Conservation (phyloP, 352 stramenopile genomes). For the Peronosclerospora sorghi region DNA sequence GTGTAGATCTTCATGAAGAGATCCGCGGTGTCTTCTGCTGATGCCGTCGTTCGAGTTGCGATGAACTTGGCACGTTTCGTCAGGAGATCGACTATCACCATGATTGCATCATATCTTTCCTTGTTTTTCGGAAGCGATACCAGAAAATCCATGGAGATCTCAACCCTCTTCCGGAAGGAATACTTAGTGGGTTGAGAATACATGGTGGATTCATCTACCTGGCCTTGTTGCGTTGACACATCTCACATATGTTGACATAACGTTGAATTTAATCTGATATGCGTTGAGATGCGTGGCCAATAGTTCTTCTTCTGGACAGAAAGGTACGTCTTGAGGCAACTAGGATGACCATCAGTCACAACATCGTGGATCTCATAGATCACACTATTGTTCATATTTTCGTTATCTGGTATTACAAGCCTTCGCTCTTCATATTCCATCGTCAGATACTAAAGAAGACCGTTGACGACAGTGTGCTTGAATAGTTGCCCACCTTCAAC, state of each 20-base stretch:
- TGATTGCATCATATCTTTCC: conserved; percentile 1
- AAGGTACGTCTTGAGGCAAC: conserved; percentile 4
- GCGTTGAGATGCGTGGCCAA: conserved; percentile 5
- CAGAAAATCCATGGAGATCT: conserved; percentile 11
- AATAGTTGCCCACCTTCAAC: no score
- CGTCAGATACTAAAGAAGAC: conserved; percentile 4
- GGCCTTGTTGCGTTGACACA: conserved; percentile 6
- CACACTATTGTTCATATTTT: conserved; percentile 8
- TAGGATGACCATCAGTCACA: not conserved
- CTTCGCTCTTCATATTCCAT: not conserved
- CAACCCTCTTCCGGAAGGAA: conserved; percentile 2
- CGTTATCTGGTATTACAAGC: conserved; percentile 3
- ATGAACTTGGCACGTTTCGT: conserved; percentile 7
- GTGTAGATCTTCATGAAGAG: conserved; percentile 1
- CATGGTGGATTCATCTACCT: conserved; percentile 6
- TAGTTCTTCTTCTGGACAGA: conserved; percentile 1
- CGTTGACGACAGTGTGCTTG: not conserved
- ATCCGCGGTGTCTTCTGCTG: not conserved
- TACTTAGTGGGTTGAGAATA: conserved; percentile 3
- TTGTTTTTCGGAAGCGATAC: not conserved
- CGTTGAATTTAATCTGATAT: conserved; percentile 15
- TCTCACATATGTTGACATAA: conserved; percentile 8
- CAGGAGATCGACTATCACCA: conserved; percentile 6
- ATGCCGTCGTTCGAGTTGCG: conserved; percentile 1
- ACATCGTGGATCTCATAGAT: conserved; percentile 10